Evolutionary conservation across 306 rosid genomes (phyloP).

Genomic region (Prunus persica): Prunus_persica_NCBIv2 NC_034009.1:44862501-44863000

Average conservation of each 20-base stretch:
- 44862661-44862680: slow-evolving; percentile 49
- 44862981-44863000: slow-evolving; percentile 56
- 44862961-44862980: slow-evolving; percentile 70
- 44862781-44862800: slow-evolving; percentile 44
- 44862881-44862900: slow-evolving; percentile 62
- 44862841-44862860: slow-evolving; percentile 46
- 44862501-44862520: slow-evolving; percentile 52
- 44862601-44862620: slow-evolving; percentile 31
- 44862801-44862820: slow-evolving; percentile 42
- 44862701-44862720: slow-evolving; percentile 59
- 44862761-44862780: slow-evolving; percentile 78
- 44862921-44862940: slow-evolving; percentile 52
- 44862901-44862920: slow-evolving; percentile 51
- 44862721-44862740: slow-evolving; percentile 23
- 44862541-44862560: slow-evolving; percentile 64
- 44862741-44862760: slow-evolving; percentile 25
- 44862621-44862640: slow-evolving; percentile 45
- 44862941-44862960: slow-evolving; percentile 62
- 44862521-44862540: slow-evolving; percentile 39
- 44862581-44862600: slow-evolving; percentile 73
- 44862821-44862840: slow-evolving; percentile 48
- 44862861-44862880: slow-evolving; percentile 55
- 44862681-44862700: slow-evolving; percentile 53
- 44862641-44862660: slow-evolving; percentile 50
- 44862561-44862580: slow-evolving; percentile 55